Percentiles rank a stretch among this genome's conserved stretches.
phyloP scores from a whole-genome alignment of 176 grass and related monocot species.

The Secale cereale region DNA sequence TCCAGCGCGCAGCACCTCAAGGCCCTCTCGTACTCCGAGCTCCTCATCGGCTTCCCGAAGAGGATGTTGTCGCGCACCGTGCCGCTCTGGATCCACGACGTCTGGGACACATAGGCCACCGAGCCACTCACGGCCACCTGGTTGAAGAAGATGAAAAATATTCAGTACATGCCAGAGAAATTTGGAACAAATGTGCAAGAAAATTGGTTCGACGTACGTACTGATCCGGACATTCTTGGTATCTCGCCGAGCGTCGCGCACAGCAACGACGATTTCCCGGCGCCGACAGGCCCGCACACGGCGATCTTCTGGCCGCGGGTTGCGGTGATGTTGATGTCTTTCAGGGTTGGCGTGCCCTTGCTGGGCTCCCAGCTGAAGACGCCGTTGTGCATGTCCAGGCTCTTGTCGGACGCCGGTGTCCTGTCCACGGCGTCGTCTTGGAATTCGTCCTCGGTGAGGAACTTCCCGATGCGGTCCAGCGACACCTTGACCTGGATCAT shows the following conservation, averaged over 20 bases:
- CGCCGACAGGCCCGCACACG: conserved; percentile 68
- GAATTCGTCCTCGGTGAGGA: conserved; percentile 73
- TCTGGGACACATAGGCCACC: conserved; percentile 67
- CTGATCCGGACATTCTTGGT: conserved; percentile 68
- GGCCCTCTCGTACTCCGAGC: conserved; percentile 43
- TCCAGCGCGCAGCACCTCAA: conserved; percentile 68
- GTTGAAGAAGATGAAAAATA: neutral
- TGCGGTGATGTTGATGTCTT: conserved; percentile 35
- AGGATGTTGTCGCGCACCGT: conserved; percentile 76
- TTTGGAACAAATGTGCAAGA: neutral
- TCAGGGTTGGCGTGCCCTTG: conserved; percentile 41
- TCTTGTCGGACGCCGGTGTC: neutral
- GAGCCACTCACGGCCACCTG: conserved; percentile 58
- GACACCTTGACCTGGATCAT: conserved; percentile 92
- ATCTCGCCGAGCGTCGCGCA: conserved; percentile 72
- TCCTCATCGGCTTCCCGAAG: conserved; percentile 65
- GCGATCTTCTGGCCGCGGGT: conserved; percentile 51
- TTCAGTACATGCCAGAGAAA: neutral
- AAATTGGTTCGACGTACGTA: conserved; percentile 5
- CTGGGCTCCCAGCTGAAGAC: conserved; percentile 65
- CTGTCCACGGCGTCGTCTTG: conserved; percentile 46
- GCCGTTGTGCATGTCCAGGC: conserved; percentile 31
- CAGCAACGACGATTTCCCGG: conserved; percentile 66
- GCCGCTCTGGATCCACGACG: conserved; percentile 79
- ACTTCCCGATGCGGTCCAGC: conserved; percentile 58